Evolutionary conservation across 352 stramenopile species (phyloP), one percentile per base, ranked within the genome.

Genomic region (Phytophthora fragariae): DNA sequence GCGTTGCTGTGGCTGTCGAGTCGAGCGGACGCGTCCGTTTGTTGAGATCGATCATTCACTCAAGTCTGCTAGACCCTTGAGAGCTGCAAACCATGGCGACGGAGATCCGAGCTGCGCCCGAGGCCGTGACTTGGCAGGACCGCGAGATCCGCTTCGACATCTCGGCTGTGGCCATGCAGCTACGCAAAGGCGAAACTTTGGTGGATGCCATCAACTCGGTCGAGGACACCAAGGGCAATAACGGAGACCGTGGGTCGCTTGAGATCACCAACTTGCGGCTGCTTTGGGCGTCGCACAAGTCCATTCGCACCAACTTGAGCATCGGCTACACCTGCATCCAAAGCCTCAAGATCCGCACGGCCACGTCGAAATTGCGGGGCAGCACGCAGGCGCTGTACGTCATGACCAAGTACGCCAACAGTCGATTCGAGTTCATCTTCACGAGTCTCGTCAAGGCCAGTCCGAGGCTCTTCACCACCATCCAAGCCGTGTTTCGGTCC

Each of bases 191-290:
- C 37, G 91, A 98, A 70, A 75, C 80, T 12, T 68, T 93, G 15
- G 93, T 98, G 49, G 94, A 98, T 73, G 85, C 87, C 57, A 98
- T 98, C 78, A 98, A 98, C 77, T 97, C 88, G 11, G 94, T 98
- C 8, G 94, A 98, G 70, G 94, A 98, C 72, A 98, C 94, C 10
- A 98, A 98, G 75, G 94, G 93, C 46, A 98, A 98, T 81, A 98
- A 98, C 76, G 94, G 94, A 70, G 91, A 97, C 56, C 83, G 91
- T 67, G 94, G 92, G 11, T 90, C 83, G 27, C 77, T 98, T 7
- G 80, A 95, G 66, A 93, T 98, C 68, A 98, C 94, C n/a, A 98
- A 98, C 74, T 71, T 98, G 72, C 75, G 94, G 44, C 82, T 98
- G 44, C 65, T 98, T 1, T 98, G 94, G 94, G 84, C 93, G 10